A percentile compares a stretch with the other conserved stretches of the same genome.
These are phyloP conservation scores for Phycomyces blakesleeanus DNA, from an alignment of 192 early-diverging fungal genomes.

Conservation along the genomic window DNA sequence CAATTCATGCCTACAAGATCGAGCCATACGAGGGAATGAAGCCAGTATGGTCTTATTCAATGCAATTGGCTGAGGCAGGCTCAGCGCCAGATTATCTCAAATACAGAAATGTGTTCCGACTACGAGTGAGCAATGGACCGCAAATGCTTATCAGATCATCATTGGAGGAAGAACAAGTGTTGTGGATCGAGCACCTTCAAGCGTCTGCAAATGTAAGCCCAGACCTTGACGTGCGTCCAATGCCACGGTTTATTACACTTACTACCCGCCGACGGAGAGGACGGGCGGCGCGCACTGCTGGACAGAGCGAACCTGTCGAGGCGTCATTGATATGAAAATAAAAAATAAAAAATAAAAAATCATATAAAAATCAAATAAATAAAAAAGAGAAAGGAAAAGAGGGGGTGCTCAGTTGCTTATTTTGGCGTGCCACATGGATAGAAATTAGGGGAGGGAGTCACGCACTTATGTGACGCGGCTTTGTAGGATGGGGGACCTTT, in stretches of 20 bases:
- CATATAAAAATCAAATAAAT: not conserved
- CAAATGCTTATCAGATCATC: conserved; percentile 40
- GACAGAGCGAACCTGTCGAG: conserved; percentile 7
- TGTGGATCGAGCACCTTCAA: conserved; percentile 46
- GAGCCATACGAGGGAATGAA: conserved; percentile 24
- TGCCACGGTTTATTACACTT: conserved; percentile 48
- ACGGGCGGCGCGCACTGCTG: not conserved
- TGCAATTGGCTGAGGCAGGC: conserved; percentile 40
- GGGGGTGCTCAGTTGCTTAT: not conserved
- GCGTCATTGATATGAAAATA: conserved; percentile 1
- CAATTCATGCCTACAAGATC: conserved; percentile 35
- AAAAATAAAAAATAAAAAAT: not conserved
- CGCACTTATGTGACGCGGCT: not conserved
- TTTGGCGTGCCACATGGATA: not conserved
- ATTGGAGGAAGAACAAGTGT: conserved; percentile 33
- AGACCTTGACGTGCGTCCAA: conserved; percentile 39
- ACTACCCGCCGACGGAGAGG: conserved; percentile 25
- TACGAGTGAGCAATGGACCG: conserved; percentile 35
- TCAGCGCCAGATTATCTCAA: conserved; percentile 43
- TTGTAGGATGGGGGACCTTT: not conserved
- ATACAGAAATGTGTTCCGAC: conserved; percentile 42
- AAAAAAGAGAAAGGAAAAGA: conserved; percentile 3
- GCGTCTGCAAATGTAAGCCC: conserved; percentile 46
- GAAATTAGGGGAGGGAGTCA: not conserved
- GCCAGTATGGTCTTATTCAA: conserved; percentile 36